These are phyloP conservation scores for Pestalotiopsis fici DNA, from an alignment of 2,329 filamentous ascomycete genomes.

Conservation along the genomic window DNA sequence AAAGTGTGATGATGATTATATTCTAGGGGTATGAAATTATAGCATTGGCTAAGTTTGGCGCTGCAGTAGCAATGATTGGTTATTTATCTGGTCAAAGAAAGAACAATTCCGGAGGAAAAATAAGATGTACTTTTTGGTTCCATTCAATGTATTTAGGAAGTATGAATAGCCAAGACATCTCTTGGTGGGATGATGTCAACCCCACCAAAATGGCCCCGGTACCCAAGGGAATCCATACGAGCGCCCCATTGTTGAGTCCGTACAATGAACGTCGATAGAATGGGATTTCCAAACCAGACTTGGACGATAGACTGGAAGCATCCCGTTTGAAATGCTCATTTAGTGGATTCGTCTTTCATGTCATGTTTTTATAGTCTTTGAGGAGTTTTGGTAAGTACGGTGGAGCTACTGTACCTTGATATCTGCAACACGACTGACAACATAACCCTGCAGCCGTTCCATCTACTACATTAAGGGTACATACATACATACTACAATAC, in stretches of 20 bases:
- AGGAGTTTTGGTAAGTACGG: neutral
- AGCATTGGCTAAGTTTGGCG: too few species aligned
- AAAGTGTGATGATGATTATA: too few species aligned
- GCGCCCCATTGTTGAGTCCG: neutral
- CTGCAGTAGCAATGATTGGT: too few species aligned
- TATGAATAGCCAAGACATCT: neutral
- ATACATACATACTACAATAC: neutral
- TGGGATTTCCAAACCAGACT: too few species aligned
- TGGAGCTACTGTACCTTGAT: neutral
- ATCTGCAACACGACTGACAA: neutral
- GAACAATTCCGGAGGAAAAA: too few species aligned
- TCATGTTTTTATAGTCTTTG: neutral
- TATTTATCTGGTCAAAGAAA: too few species aligned
- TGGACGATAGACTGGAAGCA: too few species aligned
- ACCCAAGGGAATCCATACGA: neutral
- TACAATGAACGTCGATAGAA: neutral
- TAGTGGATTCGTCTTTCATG: neutral
- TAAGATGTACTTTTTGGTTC: too few species aligned
- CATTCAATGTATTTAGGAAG: neutral
- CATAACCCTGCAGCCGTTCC: neutral
- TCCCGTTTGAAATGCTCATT: neutral
- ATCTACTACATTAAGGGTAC: neutral
- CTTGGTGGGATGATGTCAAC: slow-evolving; percentile 12
- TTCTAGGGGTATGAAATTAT: too few species aligned
- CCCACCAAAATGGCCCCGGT: slow-evolving; percentile 2